A percentile compares a stretch with the other conserved stretches of the same genome.
Evolutionary conservation across 345 rosid species (phyloP).

Genomic region (Lepidium africanum): DNA sequence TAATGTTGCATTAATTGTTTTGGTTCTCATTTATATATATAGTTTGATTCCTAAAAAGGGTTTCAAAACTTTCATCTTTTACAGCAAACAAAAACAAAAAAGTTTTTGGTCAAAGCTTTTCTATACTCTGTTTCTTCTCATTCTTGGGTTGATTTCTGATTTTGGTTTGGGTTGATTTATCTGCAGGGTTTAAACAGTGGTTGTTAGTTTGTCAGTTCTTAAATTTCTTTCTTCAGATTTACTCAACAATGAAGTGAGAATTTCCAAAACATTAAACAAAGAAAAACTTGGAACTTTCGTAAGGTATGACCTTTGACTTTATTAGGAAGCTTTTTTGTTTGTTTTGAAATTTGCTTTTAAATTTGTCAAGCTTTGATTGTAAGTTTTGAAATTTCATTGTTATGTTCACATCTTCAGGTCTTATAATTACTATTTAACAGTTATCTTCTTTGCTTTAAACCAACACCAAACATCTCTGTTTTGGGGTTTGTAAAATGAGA

Average conservation of each 20-base stretch:
- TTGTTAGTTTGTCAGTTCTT: not conserved
- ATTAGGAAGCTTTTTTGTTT: not conserved
- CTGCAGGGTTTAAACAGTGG: conserved; percentile 19
- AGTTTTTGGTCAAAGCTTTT: not conserved
- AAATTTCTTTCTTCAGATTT: conserved; percentile 12
- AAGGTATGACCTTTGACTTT: conserved; percentile 23
- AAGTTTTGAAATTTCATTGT: not conserved
- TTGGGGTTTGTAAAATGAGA: not conserved
- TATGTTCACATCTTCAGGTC: not conserved
- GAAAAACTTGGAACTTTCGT: conserved; percentile 7
- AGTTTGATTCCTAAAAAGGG: conserved; percentile 3
- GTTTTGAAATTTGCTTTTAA: not conserved
- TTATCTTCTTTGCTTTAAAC: not conserved
- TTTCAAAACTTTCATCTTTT: conserved; percentile 13
- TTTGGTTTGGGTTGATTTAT: not conserved
- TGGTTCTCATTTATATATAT: not conserved
- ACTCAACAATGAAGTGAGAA: conserved; percentile 25
- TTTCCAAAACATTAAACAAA: not conserved
- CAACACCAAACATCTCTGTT: not conserved
- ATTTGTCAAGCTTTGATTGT: not conserved
- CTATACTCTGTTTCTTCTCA: not conserved
- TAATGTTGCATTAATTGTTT: conserved; percentile 13
- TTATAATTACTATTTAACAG: not conserved
- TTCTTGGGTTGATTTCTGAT: not conserved
- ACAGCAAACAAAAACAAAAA: not conserved